Evolutionary conservation across 1,139 yeast genomes (phyloP).

Genomic region (Candida gigantensis): DNA sequence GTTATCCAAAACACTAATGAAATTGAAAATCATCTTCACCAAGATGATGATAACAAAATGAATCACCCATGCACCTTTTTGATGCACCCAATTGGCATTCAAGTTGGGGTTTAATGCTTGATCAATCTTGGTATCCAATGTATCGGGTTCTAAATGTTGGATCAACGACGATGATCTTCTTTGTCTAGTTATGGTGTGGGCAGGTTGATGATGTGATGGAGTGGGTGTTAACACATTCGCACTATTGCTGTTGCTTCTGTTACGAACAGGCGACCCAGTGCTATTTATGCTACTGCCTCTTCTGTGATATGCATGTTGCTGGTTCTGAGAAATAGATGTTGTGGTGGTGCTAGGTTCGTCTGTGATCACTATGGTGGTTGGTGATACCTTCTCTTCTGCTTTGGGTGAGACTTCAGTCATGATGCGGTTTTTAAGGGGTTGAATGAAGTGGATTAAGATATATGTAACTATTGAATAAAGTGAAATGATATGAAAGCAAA

Average conservation of each 20-base stretch:
- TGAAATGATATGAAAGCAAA: too few relatives aligned
- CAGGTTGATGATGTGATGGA: conserved; percentile 27
- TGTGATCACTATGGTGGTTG: not conserved
- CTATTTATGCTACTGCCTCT: conserved; percentile 6
- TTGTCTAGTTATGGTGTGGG: conserved; percentile 35
- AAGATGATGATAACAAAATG: conserved; percentile 81
- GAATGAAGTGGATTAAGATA: too few relatives aligned
- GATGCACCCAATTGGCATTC: conserved; percentile 95
- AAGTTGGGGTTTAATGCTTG: conserved; percentile 86
- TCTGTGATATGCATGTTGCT: conserved; percentile 4
- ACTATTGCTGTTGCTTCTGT: conserved; percentile 13
- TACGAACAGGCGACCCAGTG: conserved; percentile 12
- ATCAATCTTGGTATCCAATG: conserved; percentile 88
- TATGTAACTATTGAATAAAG: too few relatives aligned
- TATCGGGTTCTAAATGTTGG: conserved; percentile 90
- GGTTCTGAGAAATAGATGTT: conserved; percentile 1
- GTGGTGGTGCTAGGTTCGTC: not conserved
- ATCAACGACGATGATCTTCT: conserved; percentile 57
- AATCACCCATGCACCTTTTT: conserved; percentile 93
- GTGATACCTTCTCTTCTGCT: not conserved
- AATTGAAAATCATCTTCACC: conserved; percentile 73
- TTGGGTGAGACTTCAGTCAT: too few relatives aligned
- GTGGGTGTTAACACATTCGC: conserved; percentile 24
- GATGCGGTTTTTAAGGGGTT: not conserved
- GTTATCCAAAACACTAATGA: conserved; percentile 66